phyloP scores from a whole-genome alignment of 345 rosid genomes.

The Corchorus olitorius region DNA sequence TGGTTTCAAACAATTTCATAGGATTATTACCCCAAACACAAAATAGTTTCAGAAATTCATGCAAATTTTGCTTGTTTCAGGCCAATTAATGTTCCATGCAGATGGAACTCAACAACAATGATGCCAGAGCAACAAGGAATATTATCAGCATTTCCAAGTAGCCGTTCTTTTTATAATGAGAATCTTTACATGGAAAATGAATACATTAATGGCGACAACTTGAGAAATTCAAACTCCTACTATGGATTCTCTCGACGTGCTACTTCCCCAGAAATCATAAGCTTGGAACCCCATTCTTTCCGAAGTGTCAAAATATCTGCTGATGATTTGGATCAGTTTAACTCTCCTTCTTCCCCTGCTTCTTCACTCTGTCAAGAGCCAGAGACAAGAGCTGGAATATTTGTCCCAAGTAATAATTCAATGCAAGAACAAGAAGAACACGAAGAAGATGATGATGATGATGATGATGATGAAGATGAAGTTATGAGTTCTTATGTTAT shows the following conservation, averaged over 20 bases:
- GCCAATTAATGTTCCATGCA: slow-evolving; percentile 74
- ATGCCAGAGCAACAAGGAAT: slow-evolving; percentile 32
- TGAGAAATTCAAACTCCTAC: slow-evolving; percentile 42
- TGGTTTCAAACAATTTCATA: not conserved
- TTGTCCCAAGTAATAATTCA: not conserved
- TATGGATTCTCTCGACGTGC: slow-evolving; percentile 41
- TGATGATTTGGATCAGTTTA: slow-evolving; percentile 58
- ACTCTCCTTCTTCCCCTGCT: slow-evolving; percentile 73
- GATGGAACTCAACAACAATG: slow-evolving; percentile 59
- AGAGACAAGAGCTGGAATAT: slow-evolving; percentile 16
- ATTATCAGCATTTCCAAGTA: slow-evolving; percentile 41
- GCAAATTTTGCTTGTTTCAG: slow-evolving; percentile 26
- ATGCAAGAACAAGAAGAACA: slow-evolving; percentile 33
- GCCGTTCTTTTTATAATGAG: slow-evolving; percentile 31
- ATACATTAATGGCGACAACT: slow-evolving; percentile 27
- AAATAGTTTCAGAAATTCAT: too few species aligned
- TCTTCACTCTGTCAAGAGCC: slow-evolving; percentile 66
- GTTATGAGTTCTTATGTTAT: slow-evolving; percentile 85
- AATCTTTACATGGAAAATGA: slow-evolving; percentile 40
- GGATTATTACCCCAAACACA: not conserved
- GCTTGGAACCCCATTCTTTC: slow-evolving; percentile 56
- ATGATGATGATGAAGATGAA: slow-evolving; percentile 61
- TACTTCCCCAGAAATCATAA: slow-evolving; percentile 73
- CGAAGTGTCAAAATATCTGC: slow-evolving; percentile 41
- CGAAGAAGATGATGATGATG: slow-evolving; percentile 50